A percentile compares a stretch with the other conserved stretches of the same genome.
Conservation (phyloP, 129 eudicot species). For the Ambrosia artemisiifolia region DNA sequence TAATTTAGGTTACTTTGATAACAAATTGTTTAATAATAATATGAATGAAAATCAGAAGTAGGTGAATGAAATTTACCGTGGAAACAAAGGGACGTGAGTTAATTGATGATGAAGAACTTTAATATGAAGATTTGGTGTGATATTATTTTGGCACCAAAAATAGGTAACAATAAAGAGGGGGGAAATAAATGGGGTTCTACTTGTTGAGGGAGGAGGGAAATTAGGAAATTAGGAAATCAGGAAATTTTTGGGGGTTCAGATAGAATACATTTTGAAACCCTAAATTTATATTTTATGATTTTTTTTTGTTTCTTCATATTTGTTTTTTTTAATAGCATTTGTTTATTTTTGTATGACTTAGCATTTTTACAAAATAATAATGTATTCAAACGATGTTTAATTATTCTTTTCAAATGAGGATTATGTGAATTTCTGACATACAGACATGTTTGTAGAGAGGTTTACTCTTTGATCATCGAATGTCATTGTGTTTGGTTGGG, state of each 20-base stretch:
- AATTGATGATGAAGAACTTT: conserved; percentile 24
- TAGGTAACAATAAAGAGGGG: conserved; percentile 27
- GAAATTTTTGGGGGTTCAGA: conserved; percentile 22
- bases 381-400: too few species aligned
- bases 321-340: neutral
- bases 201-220: conserved; percentile 28
- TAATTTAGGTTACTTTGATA: neutral
- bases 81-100: conserved; percentile 24
- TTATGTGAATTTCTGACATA: too few species aligned
- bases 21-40: neutral
- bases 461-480: too few species aligned
- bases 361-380: too few species aligned
- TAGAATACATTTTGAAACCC: conserved; percentile 40
- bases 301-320: neutral
- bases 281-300: conserved; percentile 30
- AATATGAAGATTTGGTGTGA: conserved; percentile 30
- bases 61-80: conserved; percentile 27
- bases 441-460: too few species aligned
- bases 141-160: conserved; percentile 7
- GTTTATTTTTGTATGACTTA: too few species aligned
- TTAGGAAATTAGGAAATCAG: conserved; percentile 29
- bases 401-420: too few species aligned
- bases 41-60: conserved; percentile 4
- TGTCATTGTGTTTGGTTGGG: too few species aligned
- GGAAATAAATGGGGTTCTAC: conserved; percentile 14